phyloP scores from a whole-genome alignment of 495 filamentous ascomycete species.

The Penicillium tannophilum region DNA sequence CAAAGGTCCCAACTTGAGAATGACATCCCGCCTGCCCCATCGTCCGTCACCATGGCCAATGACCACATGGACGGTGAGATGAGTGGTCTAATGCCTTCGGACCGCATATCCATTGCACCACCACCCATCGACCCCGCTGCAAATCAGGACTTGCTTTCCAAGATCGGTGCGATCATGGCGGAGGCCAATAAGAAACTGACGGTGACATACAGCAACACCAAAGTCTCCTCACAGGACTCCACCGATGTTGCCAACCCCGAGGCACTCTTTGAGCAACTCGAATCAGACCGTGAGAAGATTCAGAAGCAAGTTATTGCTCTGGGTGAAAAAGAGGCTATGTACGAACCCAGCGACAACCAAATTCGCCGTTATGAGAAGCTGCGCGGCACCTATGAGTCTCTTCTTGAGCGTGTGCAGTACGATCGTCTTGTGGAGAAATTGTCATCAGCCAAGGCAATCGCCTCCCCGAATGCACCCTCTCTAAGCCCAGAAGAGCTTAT shows the following conservation, averaged over 20 bases:
- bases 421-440: slow-evolving; percentile 30
- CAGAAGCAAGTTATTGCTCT: slow-evolving; percentile 35
- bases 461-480: slow-evolving; percentile 15
- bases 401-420: slow-evolving; percentile 46
- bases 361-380: slow-evolving; percentile 40
- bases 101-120: slow-evolving; percentile 19
- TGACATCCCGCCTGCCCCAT: slow-evolving; percentile 43
- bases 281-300: slow-evolving; percentile 47
- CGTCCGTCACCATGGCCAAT: slow-evolving; percentile 48
- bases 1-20: slow-evolving; percentile 35
- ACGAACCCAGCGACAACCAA: slow-evolving; percentile 34
- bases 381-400: slow-evolving; percentile 39
- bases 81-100: slow-evolving; percentile 24
- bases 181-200: slow-evolving; percentile 49
- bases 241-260: slow-evolving; percentile 47
- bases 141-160: slow-evolving; percentile 40
- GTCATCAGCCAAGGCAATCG: slow-evolving; percentile 14
- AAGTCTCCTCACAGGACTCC: slow-evolving; percentile 38
- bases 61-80: slow-evolving; percentile 41
- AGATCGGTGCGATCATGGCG: slow-evolving; percentile 46
- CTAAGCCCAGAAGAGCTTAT: slow-evolving; percentile 33
- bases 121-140: slow-evolving; percentile 31
- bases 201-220: slow-evolving; percentile 43
- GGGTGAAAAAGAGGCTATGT: slow-evolving; percentile 34
- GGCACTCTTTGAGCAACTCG: slow-evolving; percentile 46